phyloP scores from a whole-genome alignment of 169 alveolate genomes.

The Cystoisospora suis region DNA sequence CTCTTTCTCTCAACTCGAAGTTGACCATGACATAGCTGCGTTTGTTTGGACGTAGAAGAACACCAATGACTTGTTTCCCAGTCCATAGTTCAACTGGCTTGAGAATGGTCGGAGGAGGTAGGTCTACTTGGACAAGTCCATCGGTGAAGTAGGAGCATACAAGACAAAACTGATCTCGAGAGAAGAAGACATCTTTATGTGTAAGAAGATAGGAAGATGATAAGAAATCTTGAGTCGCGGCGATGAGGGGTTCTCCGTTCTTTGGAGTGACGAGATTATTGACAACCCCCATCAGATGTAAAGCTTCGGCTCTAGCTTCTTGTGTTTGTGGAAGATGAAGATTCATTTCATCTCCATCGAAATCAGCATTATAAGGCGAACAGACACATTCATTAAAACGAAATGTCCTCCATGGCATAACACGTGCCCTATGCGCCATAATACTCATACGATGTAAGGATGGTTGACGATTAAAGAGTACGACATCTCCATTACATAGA shows the following conservation, averaged over 20 bases:
- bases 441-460: conserved; percentile 97
- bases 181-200: conserved; percentile 93
- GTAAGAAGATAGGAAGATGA: conserved; percentile 93
- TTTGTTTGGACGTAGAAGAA: conserved; percentile 92
- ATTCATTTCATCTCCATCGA: conserved; percentile 99
- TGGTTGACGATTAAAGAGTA: conserved; percentile 98
- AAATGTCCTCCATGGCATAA: conserved; percentile 95
- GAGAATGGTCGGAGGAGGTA: conserved; percentile 93
- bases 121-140: conserved; percentile 77
- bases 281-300: conserved; percentile 93
- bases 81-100: conserved; percentile 98
- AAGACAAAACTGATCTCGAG: conserved; percentile 90
- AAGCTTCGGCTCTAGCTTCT: conserved; percentile 88
- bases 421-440: conserved; percentile 96
- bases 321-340: conserved; percentile 98
- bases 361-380: conserved; percentile 99
- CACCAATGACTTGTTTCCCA: conserved; percentile 95
- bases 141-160: conserved; percentile 93
- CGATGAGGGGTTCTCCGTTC: conserved; percentile 97
- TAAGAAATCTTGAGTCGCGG: conserved; percentile 93
- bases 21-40: conserved; percentile 70
- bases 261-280: conserved; percentile 96
- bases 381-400: conserved; percentile 98
- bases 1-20: conserved; percentile 64
- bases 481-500: conserved; percentile 95